These are phyloP conservation scores for Acmispon strigosus DNA, from an alignment of 306 rosid species.

Conservation along the genomic window DNA sequence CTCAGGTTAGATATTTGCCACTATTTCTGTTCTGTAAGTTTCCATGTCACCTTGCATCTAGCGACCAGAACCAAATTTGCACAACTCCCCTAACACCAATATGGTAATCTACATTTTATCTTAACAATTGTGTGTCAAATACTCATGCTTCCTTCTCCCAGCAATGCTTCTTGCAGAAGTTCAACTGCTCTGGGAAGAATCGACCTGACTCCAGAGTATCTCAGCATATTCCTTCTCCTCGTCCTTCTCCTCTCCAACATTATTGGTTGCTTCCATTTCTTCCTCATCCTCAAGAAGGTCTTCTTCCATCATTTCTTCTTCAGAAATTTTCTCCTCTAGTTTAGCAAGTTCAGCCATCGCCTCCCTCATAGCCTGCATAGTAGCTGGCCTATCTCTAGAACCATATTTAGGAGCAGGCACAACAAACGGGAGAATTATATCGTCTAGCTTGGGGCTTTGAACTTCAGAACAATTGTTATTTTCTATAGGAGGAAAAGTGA, in stretches of 20 bases:
- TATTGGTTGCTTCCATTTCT: slow-evolving; percentile 36
- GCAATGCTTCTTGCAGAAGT: slow-evolving; percentile 16
- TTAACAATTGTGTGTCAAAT: neutral
- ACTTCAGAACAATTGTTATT: slow-evolving; percentile 10
- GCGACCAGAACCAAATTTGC: too few species aligned
- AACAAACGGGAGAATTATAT: slow-evolving; percentile 62
- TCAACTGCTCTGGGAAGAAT: slow-evolving; percentile 41
- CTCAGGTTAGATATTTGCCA: neutral
- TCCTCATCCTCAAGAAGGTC: slow-evolving; percentile 61
- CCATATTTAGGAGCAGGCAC: slow-evolving; percentile 81
- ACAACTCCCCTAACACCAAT: neutral
- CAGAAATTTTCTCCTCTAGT: slow-evolving; percentile 30
- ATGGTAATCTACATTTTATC: neutral
- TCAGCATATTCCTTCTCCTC: slow-evolving; percentile 75
- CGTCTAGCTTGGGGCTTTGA: slow-evolving; percentile 37
- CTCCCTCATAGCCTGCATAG: slow-evolving; percentile 68
- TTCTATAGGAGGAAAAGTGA: slow-evolving; percentile 57
- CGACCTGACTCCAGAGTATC: slow-evolving; percentile 65
- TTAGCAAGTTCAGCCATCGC: slow-evolving; percentile 45
- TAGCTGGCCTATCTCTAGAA: slow-evolving; percentile 65
- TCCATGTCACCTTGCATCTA: too few species aligned
- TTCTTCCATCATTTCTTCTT: slow-evolving; percentile 53
- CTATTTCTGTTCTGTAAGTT: too few species aligned
- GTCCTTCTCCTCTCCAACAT: slow-evolving; percentile 58
- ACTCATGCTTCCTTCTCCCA: neutral